Evolutionary conservation across 371 early-diverging fungal species (phyloP).

Genomic region (Haplosporangium sp.): DNA sequence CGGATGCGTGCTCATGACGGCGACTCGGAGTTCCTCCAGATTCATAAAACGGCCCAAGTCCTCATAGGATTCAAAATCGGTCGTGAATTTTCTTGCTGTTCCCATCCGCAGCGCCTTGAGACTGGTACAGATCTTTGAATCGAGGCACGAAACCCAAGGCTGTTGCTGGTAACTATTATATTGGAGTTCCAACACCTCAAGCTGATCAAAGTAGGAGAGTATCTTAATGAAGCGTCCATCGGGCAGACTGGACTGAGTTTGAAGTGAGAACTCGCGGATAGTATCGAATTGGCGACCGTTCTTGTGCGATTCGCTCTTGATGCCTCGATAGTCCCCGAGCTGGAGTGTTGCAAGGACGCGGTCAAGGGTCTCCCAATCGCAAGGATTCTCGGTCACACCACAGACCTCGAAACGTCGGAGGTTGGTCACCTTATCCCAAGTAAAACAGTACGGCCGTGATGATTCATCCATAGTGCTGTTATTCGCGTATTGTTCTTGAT

Average conservation of each 20-base stretch:
- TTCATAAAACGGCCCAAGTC: conserved; percentile 13
- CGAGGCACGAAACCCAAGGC: conserved; percentile 9
- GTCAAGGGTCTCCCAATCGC: conserved; percentile 39
- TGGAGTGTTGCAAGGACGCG: conserved; percentile 27
- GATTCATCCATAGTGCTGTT: conserved; percentile 2
- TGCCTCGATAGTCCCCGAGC: conserved; percentile 6
- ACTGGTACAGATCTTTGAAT: conserved; percentile 5
- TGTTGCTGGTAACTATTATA: background rate
- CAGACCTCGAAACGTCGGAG: conserved; percentile 32
- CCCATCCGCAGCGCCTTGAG: conserved; percentile 29
- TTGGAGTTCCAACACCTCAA: conserved; percentile 35
- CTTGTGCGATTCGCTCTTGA: too few relatives aligned
- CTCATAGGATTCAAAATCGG: background rate
- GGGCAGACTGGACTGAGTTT: conserved; percentile 5
- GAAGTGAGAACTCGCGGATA: conserved; percentile 25
- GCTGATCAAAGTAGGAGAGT: conserved; percentile 14
- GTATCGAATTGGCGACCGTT: background rate
- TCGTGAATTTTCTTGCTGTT: background rate
- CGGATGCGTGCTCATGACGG: background rate
- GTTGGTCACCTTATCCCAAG: conserved; percentile 28
- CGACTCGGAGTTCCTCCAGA: conserved; percentile 35
- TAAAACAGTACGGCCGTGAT: conserved; percentile 30
- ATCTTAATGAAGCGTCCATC: background rate
- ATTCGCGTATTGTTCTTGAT: background rate
- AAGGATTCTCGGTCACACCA: conserved; percentile 18